These are phyloP conservation scores for Ceratocystis colombiana DNA, from an alignment of 2,329 filamentous ascomycete species.

Conservation along the genomic window DNA sequence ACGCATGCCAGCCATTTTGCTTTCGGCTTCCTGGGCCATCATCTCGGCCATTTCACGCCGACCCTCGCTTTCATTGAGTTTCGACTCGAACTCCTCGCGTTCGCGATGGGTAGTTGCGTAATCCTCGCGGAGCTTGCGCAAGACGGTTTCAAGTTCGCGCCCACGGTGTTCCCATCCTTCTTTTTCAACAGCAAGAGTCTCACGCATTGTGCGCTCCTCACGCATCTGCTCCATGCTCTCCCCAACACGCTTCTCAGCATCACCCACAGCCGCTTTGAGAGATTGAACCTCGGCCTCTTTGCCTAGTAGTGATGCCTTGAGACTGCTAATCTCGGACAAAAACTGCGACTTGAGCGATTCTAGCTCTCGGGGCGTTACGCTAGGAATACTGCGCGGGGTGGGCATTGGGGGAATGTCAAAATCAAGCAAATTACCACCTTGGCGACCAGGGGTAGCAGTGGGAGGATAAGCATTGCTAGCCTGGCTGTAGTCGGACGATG, in stretches of 20 bases:
- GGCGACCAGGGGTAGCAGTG: conserved; percentile 41
- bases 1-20: conserved; percentile 63
- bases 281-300: conserved; percentile 86
- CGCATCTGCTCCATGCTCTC: conserved; percentile 74
- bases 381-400: conserved; percentile 82
- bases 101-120: conserved; percentile 70
- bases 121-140: conserved; percentile 72
- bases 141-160: conserved; percentile 72
- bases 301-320: conserved; percentile 82
- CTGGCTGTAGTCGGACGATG: conserved; percentile 9
- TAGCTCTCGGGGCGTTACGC: conserved; percentile 81
- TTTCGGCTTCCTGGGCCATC: conserved; percentile 65
- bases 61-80: conserved; percentile 67
- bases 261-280: conserved; percentile 74
- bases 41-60: conserved; percentile 63
- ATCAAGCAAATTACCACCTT: conserved; percentile 58
- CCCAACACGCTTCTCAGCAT: conserved; percentile 85
- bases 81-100: conserved; percentile 64
- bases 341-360: conserved; percentile 87
- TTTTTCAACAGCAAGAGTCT: conserved; percentile 64
- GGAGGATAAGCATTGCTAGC: conserved; percentile 26
- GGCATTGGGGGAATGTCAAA: conserved; percentile 85
- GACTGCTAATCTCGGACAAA: conserved; percentile 84
- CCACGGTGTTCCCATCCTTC: conserved; percentile 75
- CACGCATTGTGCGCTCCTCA: conserved; percentile 61